A percentile compares a stretch with the other conserved stretches of the same genome.
phyloP scores from a whole-genome alignment of 73 alveolate genomes.

The Halteria grandinella region DNA sequence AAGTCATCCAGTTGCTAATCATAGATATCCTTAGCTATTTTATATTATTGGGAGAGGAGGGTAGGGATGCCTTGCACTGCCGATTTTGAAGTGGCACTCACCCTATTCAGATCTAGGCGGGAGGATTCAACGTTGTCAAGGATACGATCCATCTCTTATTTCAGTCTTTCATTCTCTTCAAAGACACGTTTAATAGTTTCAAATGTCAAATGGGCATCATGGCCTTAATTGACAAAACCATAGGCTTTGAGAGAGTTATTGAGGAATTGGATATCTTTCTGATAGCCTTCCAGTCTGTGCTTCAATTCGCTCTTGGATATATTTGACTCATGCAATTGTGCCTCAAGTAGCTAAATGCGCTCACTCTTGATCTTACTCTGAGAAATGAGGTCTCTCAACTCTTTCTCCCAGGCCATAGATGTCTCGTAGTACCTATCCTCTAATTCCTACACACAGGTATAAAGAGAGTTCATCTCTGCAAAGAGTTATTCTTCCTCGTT shows the following conservation, averaged over 20 bases:
- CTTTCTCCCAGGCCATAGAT: conserved; percentile 49
- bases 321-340: background rate
- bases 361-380: background rate
- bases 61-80: conserved; percentile 26
- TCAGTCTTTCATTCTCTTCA: conserved; percentile 35
- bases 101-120: conserved; percentile 6
- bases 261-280: conserved; percentile 18
- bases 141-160: conserved; percentile 18
- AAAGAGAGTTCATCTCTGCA: background rate
- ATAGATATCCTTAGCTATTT: conserved; percentile 20
- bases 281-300: background rate
- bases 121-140: conserved; percentile 27
- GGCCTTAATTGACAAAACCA: no score
- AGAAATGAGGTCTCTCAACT: conserved; percentile 4
- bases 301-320: background rate
- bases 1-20: background rate
- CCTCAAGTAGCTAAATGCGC: background rate
- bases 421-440: conserved; percentile 26
- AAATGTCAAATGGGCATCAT: no score
- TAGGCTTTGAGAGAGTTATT: conserved; percentile 15
- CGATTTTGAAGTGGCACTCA: background rate
- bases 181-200: conserved; percentile 4
- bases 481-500: conserved; percentile 6
- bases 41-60: background rate
- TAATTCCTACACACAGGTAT: background rate